Base-by-base conservation (phyloP, 1,139 yeast species). In the Yamadazyma atmosphaerica region DNA sequence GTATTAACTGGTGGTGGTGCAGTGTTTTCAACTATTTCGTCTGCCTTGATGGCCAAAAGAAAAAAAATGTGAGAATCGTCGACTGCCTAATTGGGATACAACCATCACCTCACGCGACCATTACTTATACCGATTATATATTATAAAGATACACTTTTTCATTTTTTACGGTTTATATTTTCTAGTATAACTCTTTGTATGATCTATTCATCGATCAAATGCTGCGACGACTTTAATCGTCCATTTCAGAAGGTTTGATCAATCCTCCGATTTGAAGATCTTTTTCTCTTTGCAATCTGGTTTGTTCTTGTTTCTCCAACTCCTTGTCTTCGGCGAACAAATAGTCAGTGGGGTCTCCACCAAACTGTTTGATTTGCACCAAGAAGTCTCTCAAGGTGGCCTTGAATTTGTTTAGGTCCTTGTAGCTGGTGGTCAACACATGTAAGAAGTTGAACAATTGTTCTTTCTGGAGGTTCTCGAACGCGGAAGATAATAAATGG, bases 171-270 rank as follows among this genome's bases (percentile, higher is more conserved):
- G n/a, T n/a, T n/a, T n/a, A n/a, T n/a, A n/a, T n/a, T n/a, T n/a
- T n/a, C n/a, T n/a, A n/a, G n/a, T n/a, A n/a, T n/a, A 9, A 19
- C 9, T 9, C 9, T 9, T 19, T 19, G 22, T 19, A 19, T 28
- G 12, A 10, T 28, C 31, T 28, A 16, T 6, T 15, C 12, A 16
- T 8, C 11, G 26, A 23, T 23, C 26, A 23, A 23, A 23, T 23
- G 26, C 26, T 26, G 29, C 17, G 16, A 5, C 8, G 21, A 15
- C 21, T 5, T 14, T 36, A 50, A 38, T 88, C 96, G 54, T 87
- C 97, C 79, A 90, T 77, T 54, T 92, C 98, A n/a, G 95, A 83
- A 25, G 98, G 98, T 62, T 90, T 92, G 58, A 92, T 72, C 60
- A 92, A 75, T 38, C 98, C 98, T 52, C 98, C 98, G 47, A 92